Evolutionary conservation across 139 green algal genomes (phyloP).

Genomic region (Coccomyxa sp.): DNA sequence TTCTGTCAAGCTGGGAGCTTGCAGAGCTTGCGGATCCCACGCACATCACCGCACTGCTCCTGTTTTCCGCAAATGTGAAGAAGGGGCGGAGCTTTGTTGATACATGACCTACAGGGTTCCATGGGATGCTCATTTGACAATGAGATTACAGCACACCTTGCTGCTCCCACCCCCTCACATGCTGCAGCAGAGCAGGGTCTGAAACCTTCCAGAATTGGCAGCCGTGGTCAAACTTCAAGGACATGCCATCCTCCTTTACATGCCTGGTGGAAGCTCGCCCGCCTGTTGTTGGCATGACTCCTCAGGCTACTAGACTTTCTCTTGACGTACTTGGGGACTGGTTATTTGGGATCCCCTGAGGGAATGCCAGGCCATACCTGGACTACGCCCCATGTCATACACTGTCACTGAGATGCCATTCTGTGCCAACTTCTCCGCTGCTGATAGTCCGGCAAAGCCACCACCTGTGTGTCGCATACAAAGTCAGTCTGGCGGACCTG

Average conservation of each 20-base stretch:
- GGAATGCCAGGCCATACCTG: neutral
- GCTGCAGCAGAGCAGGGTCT: neutral
- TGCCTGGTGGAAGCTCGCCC: neutral
- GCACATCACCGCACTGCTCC: neutral
- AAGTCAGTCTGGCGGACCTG: too few species aligned
- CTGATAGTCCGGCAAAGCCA: neutral
- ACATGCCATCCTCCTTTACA: neutral
- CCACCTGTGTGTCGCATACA: too few species aligned
- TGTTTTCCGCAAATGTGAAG: too few species aligned
- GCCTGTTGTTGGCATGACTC: too few species aligned
- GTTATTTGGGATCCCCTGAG: too few species aligned
- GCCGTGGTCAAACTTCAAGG: neutral
- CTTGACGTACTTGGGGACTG: too few species aligned
- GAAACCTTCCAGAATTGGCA: neutral
- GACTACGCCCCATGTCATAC: neutral
- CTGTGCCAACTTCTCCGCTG: neutral
- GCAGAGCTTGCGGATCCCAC: neutral
- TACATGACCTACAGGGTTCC: neutral
- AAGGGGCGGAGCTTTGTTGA: too few species aligned
- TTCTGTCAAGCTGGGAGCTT: too few species aligned
- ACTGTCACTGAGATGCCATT: neutral
- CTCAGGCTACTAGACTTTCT: too few species aligned
- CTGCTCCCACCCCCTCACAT: neutral
- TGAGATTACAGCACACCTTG: neutral
- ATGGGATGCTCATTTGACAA: neutral